phyloP scores from a whole-genome alignment of 108 stramenopile genomes.

The Discostella stelligeroides region DNA sequence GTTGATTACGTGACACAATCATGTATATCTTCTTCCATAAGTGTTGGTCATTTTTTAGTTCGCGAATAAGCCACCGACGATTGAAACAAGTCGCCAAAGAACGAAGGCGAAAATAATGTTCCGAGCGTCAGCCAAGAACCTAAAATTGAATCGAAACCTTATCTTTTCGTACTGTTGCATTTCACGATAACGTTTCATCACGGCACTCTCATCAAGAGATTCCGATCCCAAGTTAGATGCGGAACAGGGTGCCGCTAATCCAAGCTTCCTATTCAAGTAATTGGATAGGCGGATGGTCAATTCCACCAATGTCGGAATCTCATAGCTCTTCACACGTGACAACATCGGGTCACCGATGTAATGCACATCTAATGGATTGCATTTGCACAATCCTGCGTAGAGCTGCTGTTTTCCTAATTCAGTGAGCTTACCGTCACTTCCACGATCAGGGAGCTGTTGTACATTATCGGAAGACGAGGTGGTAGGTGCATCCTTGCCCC shows the following conservation, averaged over 20 bases:
- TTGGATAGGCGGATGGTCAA: conserved; percentile 51
- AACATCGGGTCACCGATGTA: conserved; percentile 74
- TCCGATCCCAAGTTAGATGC: neutral
- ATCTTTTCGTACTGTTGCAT: conserved; percentile 44
- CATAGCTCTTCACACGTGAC: conserved; percentile 58
- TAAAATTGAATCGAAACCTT: conserved; percentile 71
- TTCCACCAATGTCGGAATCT: conserved; percentile 64
- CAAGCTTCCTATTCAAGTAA: conserved; percentile 59
- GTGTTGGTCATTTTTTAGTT: neutral
- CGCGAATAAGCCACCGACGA: neutral
- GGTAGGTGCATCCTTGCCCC: neutral
- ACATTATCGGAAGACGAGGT: conserved; percentile 7
- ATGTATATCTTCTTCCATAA: neutral
- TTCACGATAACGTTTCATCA: conserved; percentile 35
- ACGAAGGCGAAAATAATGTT: neutral
- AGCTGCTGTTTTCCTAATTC: conserved; percentile 61
- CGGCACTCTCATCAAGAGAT: conserved; percentile 13
- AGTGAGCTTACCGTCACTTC: conserved; percentile 58
- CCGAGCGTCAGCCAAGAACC: conserved; percentile 71
- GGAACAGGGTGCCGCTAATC: conserved; percentile 20
- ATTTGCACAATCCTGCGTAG: conserved; percentile 54
- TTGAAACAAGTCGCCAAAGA: neutral
- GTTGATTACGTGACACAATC: conserved; percentile 3
- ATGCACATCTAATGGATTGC: conserved; percentile 63
- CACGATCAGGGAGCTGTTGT: conserved; percentile 37